These are phyloP conservation scores for Mimosa bimucronata DNA, from an alignment of 306 rosid species.

Conservation along the genomic window DNA sequence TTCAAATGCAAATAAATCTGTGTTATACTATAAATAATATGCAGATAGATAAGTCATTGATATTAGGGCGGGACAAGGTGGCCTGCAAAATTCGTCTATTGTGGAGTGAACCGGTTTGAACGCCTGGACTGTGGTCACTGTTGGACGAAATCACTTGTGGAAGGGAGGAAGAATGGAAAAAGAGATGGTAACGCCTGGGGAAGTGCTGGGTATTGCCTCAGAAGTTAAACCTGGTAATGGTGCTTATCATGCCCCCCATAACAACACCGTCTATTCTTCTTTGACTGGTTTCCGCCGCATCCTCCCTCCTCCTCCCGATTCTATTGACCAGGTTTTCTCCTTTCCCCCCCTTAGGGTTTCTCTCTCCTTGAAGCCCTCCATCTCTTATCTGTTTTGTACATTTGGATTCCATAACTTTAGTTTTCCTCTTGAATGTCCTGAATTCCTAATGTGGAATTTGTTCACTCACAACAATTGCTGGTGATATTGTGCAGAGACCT, in stretches of 20 bases:
- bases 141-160: background rate
- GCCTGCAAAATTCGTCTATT: background rate
- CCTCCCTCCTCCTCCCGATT: constrained; percentile 58
- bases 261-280: constrained; percentile 66
- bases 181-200: constrained; percentile 79
- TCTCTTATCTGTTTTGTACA: background rate
- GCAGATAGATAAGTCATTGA: no score
- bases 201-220: constrained; percentile 61
- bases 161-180: constrained; percentile 1
- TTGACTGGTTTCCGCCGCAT: constrained; percentile 75
- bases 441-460: background rate
- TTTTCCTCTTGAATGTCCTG: background rate
- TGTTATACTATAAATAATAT: no score
- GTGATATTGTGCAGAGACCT: constrained; percentile 55
- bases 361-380: background rate
- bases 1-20: no score
- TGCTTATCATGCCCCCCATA: constrained; percentile 53
- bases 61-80: background rate
- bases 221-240: constrained; percentile 68
- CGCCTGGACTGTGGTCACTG: background rate
- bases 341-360: background rate
- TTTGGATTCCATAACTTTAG: background rate
- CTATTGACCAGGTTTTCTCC: constrained; percentile 64
- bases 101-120: background rate
- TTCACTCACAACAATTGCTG: background rate